Evolutionary conservation across 805 yeast species (phyloP).

Genomic region (Komagataella mondaviorum): DNA sequence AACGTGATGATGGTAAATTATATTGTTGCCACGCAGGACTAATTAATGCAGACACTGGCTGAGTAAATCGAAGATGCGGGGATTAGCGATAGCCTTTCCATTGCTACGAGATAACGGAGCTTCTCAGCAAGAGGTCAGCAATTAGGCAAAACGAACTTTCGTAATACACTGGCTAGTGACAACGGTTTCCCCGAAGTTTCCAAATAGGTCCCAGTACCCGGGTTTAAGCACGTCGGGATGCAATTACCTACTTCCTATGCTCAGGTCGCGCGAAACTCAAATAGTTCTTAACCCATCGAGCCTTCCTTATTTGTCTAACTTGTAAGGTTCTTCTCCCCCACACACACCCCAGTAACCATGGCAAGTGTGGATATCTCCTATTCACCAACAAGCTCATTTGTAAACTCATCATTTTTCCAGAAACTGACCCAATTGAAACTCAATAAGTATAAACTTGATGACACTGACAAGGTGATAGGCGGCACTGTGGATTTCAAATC

Average conservation of each 20-base stretch:
- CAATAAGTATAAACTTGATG: constrained; percentile 55
- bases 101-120: no score
- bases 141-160: no score
- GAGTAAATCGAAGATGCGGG: neutral
- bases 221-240: neutral
- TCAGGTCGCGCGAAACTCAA: neutral
- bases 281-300: neutral
- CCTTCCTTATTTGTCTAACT: neutral
- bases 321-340: neutral
- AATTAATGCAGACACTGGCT: neutral
- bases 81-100: neutral
- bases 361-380: constrained; percentile 9
- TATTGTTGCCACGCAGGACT: neutral
- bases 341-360: neutral
- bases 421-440: constrained; percentile 61
- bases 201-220: neutral
- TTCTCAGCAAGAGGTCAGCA: no score
- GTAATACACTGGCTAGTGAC: no score
- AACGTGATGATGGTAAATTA: neutral
- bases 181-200: neutral
- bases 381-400: constrained; percentile 51
- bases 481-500: constrained; percentile 24
- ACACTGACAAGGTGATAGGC: constrained; percentile 24
- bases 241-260: neutral
- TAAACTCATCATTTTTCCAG: constrained; percentile 81